Conservation (phyloP, 2,329 filamentous ascomycete species). For the Furcasterigmium furcatum region DNA sequence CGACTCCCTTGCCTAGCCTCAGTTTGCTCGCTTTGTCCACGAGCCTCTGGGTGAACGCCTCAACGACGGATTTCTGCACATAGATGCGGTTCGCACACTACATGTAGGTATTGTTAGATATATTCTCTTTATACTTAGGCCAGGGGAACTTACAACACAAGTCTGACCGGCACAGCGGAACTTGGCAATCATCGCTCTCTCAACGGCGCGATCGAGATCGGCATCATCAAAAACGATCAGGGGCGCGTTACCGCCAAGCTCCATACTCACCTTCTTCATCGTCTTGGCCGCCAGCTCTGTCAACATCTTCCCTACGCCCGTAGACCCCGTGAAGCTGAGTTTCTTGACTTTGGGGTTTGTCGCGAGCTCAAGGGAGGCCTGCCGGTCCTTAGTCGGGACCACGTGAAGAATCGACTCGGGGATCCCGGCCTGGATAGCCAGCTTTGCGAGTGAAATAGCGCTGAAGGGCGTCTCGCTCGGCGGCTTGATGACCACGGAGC, state of each 20-base stretch:
- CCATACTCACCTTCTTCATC: slow-evolving; percentile 71
- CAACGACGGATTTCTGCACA: slow-evolving; percentile 57
- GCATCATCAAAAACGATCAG: slow-evolving; percentile 77
- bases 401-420: slow-evolving; percentile 58
- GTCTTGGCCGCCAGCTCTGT: slow-evolving; percentile 70
- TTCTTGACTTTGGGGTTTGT: slow-evolving; percentile 52
- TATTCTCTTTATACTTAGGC: slow-evolving; percentile 50
- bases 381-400: slow-evolving; percentile 20
- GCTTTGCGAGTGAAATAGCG: slow-evolving; percentile 61
- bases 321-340: slow-evolving; percentile 69
- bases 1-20: too few species aligned
- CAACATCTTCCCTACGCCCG: slow-evolving; percentile 40
- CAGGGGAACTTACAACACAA: slow-evolving; percentile 56
- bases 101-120: slow-evolving; percentile 49
- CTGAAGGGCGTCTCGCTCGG: slow-evolving; percentile 69
- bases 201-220: slow-evolving; percentile 65
- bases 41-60: slow-evolving; percentile 58
- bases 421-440: slow-evolving; percentile 63
- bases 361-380: slow-evolving; percentile 15
- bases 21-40: too few species aligned
- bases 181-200: slow-evolving; percentile 64
- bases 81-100: slow-evolving; percentile 58
- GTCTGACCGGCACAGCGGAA: slow-evolving; percentile 73
- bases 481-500: slow-evolving; percentile 69
- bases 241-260: slow-evolving; percentile 71